A percentile compares a stretch with the other conserved stretches of the same genome.
Conservation (phyloP, 805 yeast genomes). For the Barnettozyma californica region DNA sequence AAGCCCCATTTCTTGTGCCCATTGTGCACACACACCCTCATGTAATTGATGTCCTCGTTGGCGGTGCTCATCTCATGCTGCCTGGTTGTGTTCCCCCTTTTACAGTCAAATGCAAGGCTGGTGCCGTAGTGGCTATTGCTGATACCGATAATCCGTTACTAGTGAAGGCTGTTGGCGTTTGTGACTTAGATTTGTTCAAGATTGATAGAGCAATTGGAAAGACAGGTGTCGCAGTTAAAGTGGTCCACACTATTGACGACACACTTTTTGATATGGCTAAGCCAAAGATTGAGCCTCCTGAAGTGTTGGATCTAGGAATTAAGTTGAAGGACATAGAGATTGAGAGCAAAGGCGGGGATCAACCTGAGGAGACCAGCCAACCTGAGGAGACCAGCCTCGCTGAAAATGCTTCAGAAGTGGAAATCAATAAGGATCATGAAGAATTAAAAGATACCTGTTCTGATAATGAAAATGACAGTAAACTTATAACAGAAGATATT, state of each 20-base stretch:
- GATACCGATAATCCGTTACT: constrained; percentile 54
- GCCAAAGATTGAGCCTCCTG: constrained; percentile 39
- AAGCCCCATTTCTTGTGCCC: constrained; percentile 60
- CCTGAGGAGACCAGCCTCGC: not conserved
- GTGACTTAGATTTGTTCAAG: constrained; percentile 42
- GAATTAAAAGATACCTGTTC: constrained; percentile 1
- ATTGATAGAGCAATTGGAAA: constrained; percentile 48
- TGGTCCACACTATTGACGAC: constrained; percentile 67
- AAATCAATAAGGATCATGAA: constrained; percentile 12
- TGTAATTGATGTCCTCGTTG: constrained; percentile 63
- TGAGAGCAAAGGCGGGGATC: constrained; percentile 9
- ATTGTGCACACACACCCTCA: constrained; percentile 63
- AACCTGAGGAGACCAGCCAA: not conserved
- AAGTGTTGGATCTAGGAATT: constrained; percentile 25
- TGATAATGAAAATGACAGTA: constrained; percentile 10
- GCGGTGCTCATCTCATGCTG: constrained; percentile 80
- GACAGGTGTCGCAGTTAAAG: constrained; percentile 73
- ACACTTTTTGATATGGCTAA: constrained; percentile 50
- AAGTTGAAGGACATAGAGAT: constrained; percentile 18
- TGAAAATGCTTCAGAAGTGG: not conserved
- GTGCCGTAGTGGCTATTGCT: constrained; percentile 67
- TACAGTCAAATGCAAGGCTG: constrained; percentile 42
- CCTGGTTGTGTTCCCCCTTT: constrained; percentile 64
- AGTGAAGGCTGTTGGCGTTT: constrained; percentile 67
- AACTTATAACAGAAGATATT: constrained; percentile 54